Evolutionary conservation across 768 basidiomycete species (phyloP).

Genomic region (Jaapia argillacea): DNA sequence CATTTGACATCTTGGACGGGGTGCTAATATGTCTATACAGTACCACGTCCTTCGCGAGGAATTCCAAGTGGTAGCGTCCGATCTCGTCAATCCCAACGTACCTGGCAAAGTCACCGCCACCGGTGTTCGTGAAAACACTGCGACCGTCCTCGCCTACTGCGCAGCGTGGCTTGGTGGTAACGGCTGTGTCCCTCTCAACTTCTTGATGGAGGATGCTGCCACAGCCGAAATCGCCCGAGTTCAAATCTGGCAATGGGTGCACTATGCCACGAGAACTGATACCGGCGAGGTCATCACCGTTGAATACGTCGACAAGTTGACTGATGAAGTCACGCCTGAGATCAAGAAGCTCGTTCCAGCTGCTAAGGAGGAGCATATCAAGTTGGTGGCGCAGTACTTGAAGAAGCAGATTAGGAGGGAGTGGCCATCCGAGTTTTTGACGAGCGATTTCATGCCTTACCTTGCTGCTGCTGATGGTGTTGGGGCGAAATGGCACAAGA

Average conservation of each 20-base stretch:
- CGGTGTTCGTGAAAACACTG: slow-evolving; percentile 82
- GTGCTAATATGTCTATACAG: slow-evolving; percentile 27
- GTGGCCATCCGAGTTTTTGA: slow-evolving; percentile 95
- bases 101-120: slow-evolving; percentile 83
- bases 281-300: slow-evolving; percentile 60
- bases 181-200: slow-evolving; percentile 94
- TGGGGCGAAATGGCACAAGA: slow-evolving; percentile 47
- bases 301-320: slow-evolving; percentile 55
- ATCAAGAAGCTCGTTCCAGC: slow-evolving; percentile 53
- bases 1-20: neutral
- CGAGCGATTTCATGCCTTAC: slow-evolving; percentile 87
- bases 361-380: slow-evolving; percentile 61
- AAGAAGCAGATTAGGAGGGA: slow-evolving; percentile 67
- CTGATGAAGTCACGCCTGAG: slow-evolving; percentile 61
- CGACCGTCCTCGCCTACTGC: slow-evolving; percentile 83
- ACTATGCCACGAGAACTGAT: slow-evolving; percentile 58
- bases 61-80: slow-evolving; percentile 76
- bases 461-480: slow-evolving; percentile 71
- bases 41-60: slow-evolving; percentile 92
- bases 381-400: slow-evolving; percentile 69
- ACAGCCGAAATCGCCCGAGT: slow-evolving; percentile 98
- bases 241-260: slow-evolving; percentile 98
- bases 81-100: slow-evolving; percentile 74
- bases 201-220: slow-evolving; percentile 96
- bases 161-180: slow-evolving; percentile 95